A percentile compares a stretch with the other conserved stretches of the same genome.
Conservation (phyloP, 257 asterid species). For the Ocimum tenuiflorum region DNA sequence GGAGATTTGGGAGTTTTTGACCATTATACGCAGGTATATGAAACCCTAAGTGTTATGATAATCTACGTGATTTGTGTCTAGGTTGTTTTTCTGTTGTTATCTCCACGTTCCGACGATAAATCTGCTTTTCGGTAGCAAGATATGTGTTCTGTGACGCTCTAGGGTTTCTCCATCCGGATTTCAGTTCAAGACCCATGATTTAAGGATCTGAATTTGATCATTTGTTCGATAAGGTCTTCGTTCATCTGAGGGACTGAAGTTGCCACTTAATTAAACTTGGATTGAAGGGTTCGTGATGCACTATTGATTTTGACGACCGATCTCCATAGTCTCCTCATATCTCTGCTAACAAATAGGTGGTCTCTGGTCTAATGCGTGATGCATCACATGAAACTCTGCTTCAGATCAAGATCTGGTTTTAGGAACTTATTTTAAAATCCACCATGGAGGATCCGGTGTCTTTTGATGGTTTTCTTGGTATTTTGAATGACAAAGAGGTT, state of each 20-base stretch:
- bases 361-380: constrained; percentile 10
- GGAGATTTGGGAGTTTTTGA: constrained; percentile 24
- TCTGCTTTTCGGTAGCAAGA: constrained; percentile 26
- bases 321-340: constrained; percentile 13
- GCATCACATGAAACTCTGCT: constrained; percentile 16
- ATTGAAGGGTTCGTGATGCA: constrained; percentile 15
- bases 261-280: constrained; percentile 2
- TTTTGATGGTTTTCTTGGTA: constrained; percentile 1
- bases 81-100: constrained; percentile 30
- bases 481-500: constrained; percentile 8
- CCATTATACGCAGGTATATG: constrained; percentile 35
- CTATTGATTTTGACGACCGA: constrained; percentile 10
- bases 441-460: not conserved
- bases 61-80: constrained; percentile 33
- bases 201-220: constrained; percentile 32
- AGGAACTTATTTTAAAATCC: not conserved
- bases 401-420: constrained; percentile 24
- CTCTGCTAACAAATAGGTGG: constrained; percentile 7
- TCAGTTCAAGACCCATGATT: constrained; percentile 21
- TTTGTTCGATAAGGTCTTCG: constrained; percentile 10
- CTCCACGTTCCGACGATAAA: constrained; percentile 22
- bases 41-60: constrained; percentile 42
- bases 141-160: constrained; percentile 28
- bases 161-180: constrained; percentile 32
- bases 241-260: constrained; percentile 9